Evolutionary conservation across 371 early-diverging fungal species (phyloP).

Genomic region (Mucor mucedo): DNA sequence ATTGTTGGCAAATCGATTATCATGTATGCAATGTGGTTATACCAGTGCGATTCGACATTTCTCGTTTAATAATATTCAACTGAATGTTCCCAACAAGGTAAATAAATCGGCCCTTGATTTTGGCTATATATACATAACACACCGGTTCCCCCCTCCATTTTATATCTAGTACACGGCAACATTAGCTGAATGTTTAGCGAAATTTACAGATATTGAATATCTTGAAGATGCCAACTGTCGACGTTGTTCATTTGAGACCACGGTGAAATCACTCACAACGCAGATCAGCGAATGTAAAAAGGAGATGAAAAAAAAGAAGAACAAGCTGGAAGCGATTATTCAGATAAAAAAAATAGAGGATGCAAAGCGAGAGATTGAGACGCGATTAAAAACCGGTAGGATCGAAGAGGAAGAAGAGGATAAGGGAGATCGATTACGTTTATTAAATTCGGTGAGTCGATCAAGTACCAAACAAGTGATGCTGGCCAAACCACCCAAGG

Average conservation of each 20-base stretch:
- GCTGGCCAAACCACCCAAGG: constrained; percentile 63
- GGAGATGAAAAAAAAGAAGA: constrained; percentile 38
- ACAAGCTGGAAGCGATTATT: no score
- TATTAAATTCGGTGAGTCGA: constrained; percentile 27
- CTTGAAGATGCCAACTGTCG: constrained; percentile 77
- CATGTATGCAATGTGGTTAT: constrained; percentile 71
- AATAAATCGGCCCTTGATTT: background rate
- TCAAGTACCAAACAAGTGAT: constrained; percentile 63
- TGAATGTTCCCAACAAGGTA: constrained; percentile 65
- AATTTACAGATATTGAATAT: constrained; percentile 71
- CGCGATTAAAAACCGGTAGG: constrained; percentile 13
- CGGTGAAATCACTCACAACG: constrained; percentile 33
- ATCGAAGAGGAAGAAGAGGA: constrained; percentile 33
- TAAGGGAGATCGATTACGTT: constrained; percentile 24
- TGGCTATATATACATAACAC: background rate
- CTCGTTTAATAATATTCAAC: constrained; percentile 72
- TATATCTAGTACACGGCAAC: constrained; percentile 50
- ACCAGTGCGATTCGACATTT: constrained; percentile 80
- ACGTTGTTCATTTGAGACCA: constrained; percentile 69
- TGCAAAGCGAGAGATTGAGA: constrained; percentile 15
- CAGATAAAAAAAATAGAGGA: constrained; percentile 3
- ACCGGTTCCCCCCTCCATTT: background rate
- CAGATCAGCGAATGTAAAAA: constrained; percentile 49
- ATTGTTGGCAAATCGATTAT: constrained; percentile 66
- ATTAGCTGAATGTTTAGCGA: constrained; percentile 65